Evolutionary conservation across 495 filamentous ascomycete genomes (phyloP), one percentile per base, ranked within the genome.

Genomic region (Penicillium turbatum): DNA sequence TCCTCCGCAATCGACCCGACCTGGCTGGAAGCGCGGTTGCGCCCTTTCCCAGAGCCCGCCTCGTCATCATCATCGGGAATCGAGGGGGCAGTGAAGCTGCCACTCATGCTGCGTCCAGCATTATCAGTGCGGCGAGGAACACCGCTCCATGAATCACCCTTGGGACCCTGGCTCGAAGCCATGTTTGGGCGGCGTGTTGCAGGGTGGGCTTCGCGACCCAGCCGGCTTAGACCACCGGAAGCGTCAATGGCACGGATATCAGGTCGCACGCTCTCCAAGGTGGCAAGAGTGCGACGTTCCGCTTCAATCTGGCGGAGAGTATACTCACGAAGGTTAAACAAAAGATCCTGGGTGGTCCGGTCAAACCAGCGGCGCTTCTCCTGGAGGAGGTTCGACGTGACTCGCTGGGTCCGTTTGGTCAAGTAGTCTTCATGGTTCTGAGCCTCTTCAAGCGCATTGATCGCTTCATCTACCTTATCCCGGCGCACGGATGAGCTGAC

Each of bases 391-490:
- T 95, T 97, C 16, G 83, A 74, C 1, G 93, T 97, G 12, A 97
- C 92, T 21, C 90, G 81, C 40, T 88, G 82, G 0, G 89, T 90
- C 62, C 93, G 95, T 60, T 87, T 82, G 39, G 80, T 79, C 19
- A 99, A 83, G 58, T 89, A 88, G 5, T 79, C 63, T 68, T 97
- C 95, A 42, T 86, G 80, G 53, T 73, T 80, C 44, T 86, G 81
- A 1, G 95, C 95, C 62, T 97, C 92, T 55, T 96, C 88, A 9
- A 97, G 79, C 6, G 89, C 80, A 45, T 79, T 80, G 65, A 99
- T 91, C 10, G 92, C 95, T 70, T 97, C 95, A 63, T 99, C 93
- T 21, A 96, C 93, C 71, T 96, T 97, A 57, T 99, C 93, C 30
- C 85, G 81, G 39, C 88, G 85, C 17, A 97, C 89, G 34, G 82